phyloP scores from a whole-genome alignment of 306 rosid genomes.

The Glycine latifolia region DNA sequence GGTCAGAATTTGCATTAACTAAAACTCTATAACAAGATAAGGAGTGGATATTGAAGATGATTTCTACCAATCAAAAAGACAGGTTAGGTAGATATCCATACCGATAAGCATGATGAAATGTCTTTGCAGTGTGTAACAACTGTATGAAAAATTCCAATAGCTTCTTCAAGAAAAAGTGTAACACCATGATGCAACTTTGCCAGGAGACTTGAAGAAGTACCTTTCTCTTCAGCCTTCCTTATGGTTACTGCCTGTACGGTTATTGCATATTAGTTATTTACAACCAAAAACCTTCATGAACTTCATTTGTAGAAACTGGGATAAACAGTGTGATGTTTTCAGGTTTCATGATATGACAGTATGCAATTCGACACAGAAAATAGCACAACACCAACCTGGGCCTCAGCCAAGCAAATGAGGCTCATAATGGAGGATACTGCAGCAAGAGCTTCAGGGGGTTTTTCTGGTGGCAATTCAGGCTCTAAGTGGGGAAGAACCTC shows the following conservation, averaged over 20 bases:
- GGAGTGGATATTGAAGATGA: background rate
- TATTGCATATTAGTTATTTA: conserved; percentile 29
- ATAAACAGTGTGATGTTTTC: too few species aligned
- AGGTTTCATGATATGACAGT: conserved; percentile 5
- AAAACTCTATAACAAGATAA: background rate
- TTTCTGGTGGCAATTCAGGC: conserved; percentile 53
- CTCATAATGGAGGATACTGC: conserved; percentile 68
- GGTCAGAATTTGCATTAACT: conserved; percentile 23
- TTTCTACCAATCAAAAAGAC: conserved; percentile 22
- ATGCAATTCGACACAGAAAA: conserved; percentile 17
- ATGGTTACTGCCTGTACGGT: conserved; percentile 70
- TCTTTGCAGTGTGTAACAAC: conserved; percentile 55
- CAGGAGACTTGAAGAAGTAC: conserved; percentile 65
- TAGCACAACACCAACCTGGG: conserved; percentile 66
- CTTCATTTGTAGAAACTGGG: too few species aligned
- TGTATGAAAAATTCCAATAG: conserved; percentile 47
- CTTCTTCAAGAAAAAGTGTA: conserved; percentile 71
- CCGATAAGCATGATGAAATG: conserved; percentile 62
- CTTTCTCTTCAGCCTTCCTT: conserved; percentile 81
- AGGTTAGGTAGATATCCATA: conserved; percentile 38
- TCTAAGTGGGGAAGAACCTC: conserved; percentile 63
- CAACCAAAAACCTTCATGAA: background rate
- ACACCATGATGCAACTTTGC: conserved; percentile 83
- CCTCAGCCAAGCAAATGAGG: conserved; percentile 79
- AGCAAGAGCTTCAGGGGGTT: conserved; percentile 69